Percentiles rank a stretch among this genome's conserved stretches.
phyloP scores from a whole-genome alignment of 2,329 filamentous ascomycete genomes.

The Exophiala sp. region DNA sequence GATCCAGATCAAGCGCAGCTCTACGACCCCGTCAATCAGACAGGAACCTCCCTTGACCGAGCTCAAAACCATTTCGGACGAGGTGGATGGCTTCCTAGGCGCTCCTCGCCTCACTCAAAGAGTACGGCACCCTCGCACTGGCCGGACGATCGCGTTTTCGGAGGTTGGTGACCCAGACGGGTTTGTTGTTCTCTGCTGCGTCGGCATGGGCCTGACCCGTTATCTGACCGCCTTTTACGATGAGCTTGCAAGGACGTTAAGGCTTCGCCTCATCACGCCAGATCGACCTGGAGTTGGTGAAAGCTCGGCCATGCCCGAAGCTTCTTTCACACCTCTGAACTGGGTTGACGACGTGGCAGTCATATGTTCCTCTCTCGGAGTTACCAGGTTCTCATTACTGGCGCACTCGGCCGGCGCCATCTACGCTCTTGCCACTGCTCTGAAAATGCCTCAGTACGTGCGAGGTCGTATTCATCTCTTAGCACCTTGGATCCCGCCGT shows the following conservation, averaged over 20 bases:
- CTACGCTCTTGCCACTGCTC: conserved; percentile 88
- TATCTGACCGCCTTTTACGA: conserved; percentile 98
- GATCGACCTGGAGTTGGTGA: conserved; percentile 92
- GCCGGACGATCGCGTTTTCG: conserved; percentile 87
- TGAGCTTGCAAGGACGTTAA: conserved; percentile 83
- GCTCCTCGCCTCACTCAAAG: conserved; percentile 83
- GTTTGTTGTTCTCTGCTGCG: conserved; percentile 90
- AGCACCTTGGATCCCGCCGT: conserved; percentile 95
- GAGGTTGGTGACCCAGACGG: conserved; percentile 92
- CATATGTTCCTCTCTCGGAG: conserved; percentile 86
- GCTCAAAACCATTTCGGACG: conserved; percentile 81
- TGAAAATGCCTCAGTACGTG: conserved; percentile 95
- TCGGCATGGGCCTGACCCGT: conserved; percentile 94
- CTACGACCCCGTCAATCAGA: conserved; percentile 5
- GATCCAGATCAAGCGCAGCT: conserved; percentile 13
- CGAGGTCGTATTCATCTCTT: conserved; percentile 90
- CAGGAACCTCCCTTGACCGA: conserved; percentile 45
- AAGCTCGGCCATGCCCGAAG: conserved; percentile 79
- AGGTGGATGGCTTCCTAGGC: conserved; percentile 78
- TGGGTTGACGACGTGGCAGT: conserved; percentile 94
- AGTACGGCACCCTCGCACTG: conserved; percentile 79
- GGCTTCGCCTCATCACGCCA: conserved; percentile 84
- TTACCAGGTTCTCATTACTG: conserved; percentile 92
- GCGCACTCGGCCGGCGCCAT: conserved; percentile 98
- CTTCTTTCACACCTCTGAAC: conserved; percentile 78